These are phyloP conservation scores for Tolypocladium ovalisporum DNA, from an alignment of 2,329 filamentous ascomycete genomes.

Conservation along the genomic window DNA sequence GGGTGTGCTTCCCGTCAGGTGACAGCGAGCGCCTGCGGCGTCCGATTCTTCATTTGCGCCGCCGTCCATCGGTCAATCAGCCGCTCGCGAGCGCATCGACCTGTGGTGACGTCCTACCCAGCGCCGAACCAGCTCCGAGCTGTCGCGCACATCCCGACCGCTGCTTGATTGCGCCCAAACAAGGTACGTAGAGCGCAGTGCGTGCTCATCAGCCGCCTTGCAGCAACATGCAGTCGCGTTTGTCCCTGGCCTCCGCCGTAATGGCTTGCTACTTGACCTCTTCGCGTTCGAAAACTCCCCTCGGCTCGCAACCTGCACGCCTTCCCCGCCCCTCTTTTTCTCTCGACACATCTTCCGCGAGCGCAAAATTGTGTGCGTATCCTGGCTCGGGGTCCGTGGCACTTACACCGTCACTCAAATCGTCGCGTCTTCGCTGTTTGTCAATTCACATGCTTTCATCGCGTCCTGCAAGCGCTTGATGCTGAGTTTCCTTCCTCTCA, in stretches of 20 bases:
- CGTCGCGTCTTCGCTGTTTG: background rate
- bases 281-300: background rate
- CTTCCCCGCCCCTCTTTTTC: slow-evolving; percentile 5
- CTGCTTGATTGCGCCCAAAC: background rate
- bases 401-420: slow-evolving; percentile 12
- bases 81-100: slow-evolving; percentile 9
- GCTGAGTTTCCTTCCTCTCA: slow-evolving; percentile 2
- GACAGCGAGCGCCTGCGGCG: slow-evolving; percentile 29
- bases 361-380: background rate
- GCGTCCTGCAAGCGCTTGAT: slow-evolving; percentile 1
- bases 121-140: slow-evolving; percentile 1
- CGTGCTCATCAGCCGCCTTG: slow-evolving; percentile 2
- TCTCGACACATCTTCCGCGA: background rate
- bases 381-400: background rate
- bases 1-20: slow-evolving; percentile 38
- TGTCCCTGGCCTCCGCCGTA: slow-evolving; percentile 2
- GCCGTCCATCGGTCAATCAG: slow-evolving; percentile 13
- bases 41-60: slow-evolving; percentile 14
- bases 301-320: slow-evolving; percentile 3
- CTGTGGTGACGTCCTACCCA: slow-evolving; percentile 1
- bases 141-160: slow-evolving; percentile 1
- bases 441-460: background rate
- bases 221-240: background rate
- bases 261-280: background rate
- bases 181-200: slow-evolving; percentile 2